Conservation (phyloP, 2,329 filamentous ascomycete genomes). For the Ceratocystis lukuohia region DNA sequence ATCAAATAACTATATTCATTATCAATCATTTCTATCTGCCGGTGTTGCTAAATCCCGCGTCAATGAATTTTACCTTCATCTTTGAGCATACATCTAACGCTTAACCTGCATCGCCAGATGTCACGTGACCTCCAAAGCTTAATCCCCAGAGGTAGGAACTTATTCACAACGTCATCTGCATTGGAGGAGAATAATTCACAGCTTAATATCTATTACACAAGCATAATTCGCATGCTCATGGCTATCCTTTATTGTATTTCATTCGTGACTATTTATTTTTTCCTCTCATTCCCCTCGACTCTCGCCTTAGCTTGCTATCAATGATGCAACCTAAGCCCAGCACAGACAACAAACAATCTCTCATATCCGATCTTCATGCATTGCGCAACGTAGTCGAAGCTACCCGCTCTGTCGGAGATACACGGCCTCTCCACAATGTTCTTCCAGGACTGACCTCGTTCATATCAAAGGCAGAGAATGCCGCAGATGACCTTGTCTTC, state of each 20-base stretch:
- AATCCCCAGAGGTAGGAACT: neutral
- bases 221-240: neutral
- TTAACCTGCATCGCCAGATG: no score
- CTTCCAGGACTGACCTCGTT: neutral
- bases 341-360: neutral
- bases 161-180: neutral
- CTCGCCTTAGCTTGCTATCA: neutral
- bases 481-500: constrained; percentile 3
- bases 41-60: constrained; percentile 37
- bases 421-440: neutral
- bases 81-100: no score
- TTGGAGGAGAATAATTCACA: neutral
- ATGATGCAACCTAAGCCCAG: neutral
- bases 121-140: neutral
- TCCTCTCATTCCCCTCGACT: neutral
- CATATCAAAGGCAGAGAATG: neutral
- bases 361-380: neutral
- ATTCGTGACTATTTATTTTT: neutral
- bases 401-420: neutral
- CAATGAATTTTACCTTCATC: constrained; percentile 15
- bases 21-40: constrained; percentile 44
- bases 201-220: neutral
- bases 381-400: constrained; percentile 4
- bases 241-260: no score
- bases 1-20: constrained; percentile 40